Percentiles rank a stretch among this genome's conserved stretches.
Conservation (phyloP, 176 grass and related monocot species). For the Tillandsia fasciculata region DNA sequence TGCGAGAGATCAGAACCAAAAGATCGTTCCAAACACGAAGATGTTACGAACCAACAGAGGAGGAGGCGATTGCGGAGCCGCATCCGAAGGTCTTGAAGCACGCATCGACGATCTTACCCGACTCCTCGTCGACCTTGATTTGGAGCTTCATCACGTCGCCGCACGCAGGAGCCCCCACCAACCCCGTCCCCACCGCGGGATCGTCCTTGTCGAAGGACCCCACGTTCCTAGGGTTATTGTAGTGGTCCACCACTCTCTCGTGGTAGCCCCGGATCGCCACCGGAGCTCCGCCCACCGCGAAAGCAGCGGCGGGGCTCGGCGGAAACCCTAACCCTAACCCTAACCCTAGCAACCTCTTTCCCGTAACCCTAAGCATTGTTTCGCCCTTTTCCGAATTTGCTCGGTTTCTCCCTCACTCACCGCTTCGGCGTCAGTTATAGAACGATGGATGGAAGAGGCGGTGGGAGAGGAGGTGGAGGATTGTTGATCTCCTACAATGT, state of each 20-base stretch:
- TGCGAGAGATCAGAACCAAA: not conserved
- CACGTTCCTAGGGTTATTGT: conserved; percentile 92
- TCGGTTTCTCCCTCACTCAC: not conserved
- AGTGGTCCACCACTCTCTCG: conserved; percentile 98
- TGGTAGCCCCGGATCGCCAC: conserved; percentile 50
- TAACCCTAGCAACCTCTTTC: conserved; percentile 1
- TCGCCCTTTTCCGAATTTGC: not conserved
- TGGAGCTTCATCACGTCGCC: conserved; percentile 99
- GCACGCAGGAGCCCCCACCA: conserved; percentile 91
- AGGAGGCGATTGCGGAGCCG: conserved; percentile 93
- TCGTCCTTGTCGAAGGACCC: conserved; percentile 93
- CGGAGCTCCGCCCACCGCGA: conserved; percentile 4
- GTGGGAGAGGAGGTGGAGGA: not conserved
- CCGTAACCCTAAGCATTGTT: not conserved
- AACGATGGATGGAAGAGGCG: not conserved
- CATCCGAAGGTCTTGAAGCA: conserved; percentile 99
- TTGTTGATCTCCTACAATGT: not conserved
- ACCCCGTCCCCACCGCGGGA: conserved; percentile 77
- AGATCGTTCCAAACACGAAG: not conserved
- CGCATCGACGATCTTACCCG: conserved; percentile 90
- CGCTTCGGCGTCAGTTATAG: not conserved
- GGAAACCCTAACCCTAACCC: not conserved
- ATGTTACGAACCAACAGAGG: conserved; percentile 50
- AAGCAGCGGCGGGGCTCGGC: not conserved
- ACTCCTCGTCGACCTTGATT: conserved; percentile 73